A percentile compares a stretch with the other conserved stretches of the same genome.
These are phyloP conservation scores for Penstemon eatonii DNA, from an alignment of 257 asterid genomes.

Conservation along the genomic window DNA sequence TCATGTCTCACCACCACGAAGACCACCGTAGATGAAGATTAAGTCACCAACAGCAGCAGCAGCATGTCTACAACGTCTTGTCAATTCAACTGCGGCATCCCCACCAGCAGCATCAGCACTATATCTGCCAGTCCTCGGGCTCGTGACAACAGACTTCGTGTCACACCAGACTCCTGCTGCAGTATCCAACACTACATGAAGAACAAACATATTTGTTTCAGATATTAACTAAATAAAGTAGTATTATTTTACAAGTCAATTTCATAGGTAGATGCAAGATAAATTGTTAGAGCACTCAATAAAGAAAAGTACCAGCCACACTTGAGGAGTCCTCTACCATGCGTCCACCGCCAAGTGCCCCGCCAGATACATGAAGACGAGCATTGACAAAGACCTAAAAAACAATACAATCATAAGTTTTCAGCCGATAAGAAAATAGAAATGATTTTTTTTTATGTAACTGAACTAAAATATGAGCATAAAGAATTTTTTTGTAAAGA, in stretches of 20 bases:
- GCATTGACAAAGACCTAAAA: slow-evolving; percentile 95
- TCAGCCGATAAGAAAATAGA: slow-evolving; percentile 16
- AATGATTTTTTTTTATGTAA: slow-evolving; percentile 7
- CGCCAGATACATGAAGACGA: slow-evolving; percentile 98
- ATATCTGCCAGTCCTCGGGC: slow-evolving; percentile 92
- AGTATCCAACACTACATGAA: slow-evolving; percentile 80
- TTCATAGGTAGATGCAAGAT: slow-evolving; percentile 12
- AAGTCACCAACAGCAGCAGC: slow-evolving; percentile 98
- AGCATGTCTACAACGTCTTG: slow-evolving; percentile 98
- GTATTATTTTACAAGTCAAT: not conserved
- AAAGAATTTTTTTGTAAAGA: slow-evolving; percentile 9
- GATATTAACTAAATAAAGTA: slow-evolving; percentile 9
- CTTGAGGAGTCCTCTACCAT: slow-evolving; percentile 99
- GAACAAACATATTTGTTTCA: slow-evolving; percentile 15
- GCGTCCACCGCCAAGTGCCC: slow-evolving; percentile 99
- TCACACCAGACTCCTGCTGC: slow-evolving; percentile 99
- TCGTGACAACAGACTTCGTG: slow-evolving; percentile 89
- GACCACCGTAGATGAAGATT: slow-evolving; percentile 93
- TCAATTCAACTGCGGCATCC: slow-evolving; percentile 96
- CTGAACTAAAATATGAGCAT: not conserved
- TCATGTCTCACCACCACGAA: slow-evolving; percentile 91
- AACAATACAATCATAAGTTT: slow-evolving; percentile 21
- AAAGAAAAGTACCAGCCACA: slow-evolving; percentile 70
- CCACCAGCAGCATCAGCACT: slow-evolving; percentile 99
- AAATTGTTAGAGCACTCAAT: slow-evolving; percentile 15